phyloP scores from a whole-genome alignment of 192 early-diverging fungal species.

The Polychytrium aggregatum region DNA sequence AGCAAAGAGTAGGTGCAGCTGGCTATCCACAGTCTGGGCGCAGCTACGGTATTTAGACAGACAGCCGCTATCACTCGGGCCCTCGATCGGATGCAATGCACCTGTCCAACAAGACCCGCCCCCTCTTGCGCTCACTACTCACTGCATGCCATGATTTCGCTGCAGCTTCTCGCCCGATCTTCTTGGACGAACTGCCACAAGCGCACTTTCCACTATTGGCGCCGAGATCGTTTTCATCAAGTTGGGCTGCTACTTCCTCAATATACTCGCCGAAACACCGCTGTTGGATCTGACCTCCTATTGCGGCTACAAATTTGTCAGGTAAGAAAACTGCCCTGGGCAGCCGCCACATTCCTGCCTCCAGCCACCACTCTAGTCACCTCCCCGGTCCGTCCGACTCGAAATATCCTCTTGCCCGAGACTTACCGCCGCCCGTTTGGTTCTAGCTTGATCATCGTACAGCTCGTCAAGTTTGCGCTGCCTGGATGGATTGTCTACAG shows the following conservation, averaged over 20 bases:
- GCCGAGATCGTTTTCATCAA: slow-evolving; percentile 78
- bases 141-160: slow-evolving; percentile 3
- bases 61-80: too few relatives aligned
- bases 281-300: slow-evolving; percentile 80
- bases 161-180: slow-evolving; percentile 75
- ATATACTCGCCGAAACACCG: slow-evolving; percentile 67
- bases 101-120: too few relatives aligned
- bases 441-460: slow-evolving; percentile 19
- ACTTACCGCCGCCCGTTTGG: background rate
- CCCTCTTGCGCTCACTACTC: too few relatives aligned
- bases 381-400: background rate
- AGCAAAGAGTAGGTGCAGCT: slow-evolving; percentile 31
- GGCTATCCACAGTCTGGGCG: too few relatives aligned
- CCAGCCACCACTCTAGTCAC: too few relatives aligned
- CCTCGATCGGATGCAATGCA: too few relatives aligned
- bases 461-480: slow-evolving; percentile 34
- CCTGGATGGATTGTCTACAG: slow-evolving; percentile 46
- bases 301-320: slow-evolving; percentile 93
- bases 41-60: too few relatives aligned
- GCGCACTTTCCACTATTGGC: slow-evolving; percentile 65
- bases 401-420: background rate
- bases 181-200: slow-evolving; percentile 72
- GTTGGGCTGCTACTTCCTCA: slow-evolving; percentile 77
- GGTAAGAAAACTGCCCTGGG: slow-evolving; percentile 21
- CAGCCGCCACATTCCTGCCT: background rate